Evolutionary conservation across 495 filamentous ascomycete genomes (phyloP), one percentile per base, ranked within the genome.

Genomic region (Aspergillus diversus): DNA sequence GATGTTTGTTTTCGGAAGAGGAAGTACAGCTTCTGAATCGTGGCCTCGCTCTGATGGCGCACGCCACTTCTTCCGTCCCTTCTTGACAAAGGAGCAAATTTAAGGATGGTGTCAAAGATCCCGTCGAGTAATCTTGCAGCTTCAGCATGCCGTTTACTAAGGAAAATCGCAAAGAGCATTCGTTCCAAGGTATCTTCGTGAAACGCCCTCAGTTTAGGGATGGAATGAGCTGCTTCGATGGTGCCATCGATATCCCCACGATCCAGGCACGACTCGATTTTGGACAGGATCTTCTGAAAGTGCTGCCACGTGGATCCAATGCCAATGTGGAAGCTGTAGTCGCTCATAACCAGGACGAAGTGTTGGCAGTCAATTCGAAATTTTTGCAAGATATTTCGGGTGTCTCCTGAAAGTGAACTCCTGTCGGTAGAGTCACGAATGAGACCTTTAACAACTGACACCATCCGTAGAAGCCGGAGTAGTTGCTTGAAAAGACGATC

Each of bases 401-500:
- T 70, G 63, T 67, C 66, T 34, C 71, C 69, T n/a, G 71, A 71
- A 7, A 75, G 64, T 8, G 77, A 81, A 54, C 50, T 73, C 43
- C 78, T 77, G 56, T 71, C 60, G 31, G 75, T 84, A 12, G 81
- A 82, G 66, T 87, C 82, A n/a, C 85, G 85, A 53, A 88, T 84
- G 27, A 96, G 80, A 63, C 87, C 83, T 52, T 88, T 87, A 9
- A 87, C 87, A 7, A 93, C 88, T 55, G 89, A 93, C 0, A 90
- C 77, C 89, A 98, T 91, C 5, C 95, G 87, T 5, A 90, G 72
- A 0, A 94, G 75, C 2, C 92, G 86, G 2, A 99, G 83, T 3
- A 97, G 75, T 12, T 91, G 77, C 60, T 85, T 89, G 78, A 96
- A 97, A 17, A 97, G 82, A 32, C 77, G 79, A 69, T 99, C 95